Percentiles rank a stretch among this genome's conserved stretches.
These are phyloP conservation scores for Ploettnerulaceae sp. DNA, from an alignment of 2,329 filamentous ascomycete genomes.

Conservation along the genomic window DNA sequence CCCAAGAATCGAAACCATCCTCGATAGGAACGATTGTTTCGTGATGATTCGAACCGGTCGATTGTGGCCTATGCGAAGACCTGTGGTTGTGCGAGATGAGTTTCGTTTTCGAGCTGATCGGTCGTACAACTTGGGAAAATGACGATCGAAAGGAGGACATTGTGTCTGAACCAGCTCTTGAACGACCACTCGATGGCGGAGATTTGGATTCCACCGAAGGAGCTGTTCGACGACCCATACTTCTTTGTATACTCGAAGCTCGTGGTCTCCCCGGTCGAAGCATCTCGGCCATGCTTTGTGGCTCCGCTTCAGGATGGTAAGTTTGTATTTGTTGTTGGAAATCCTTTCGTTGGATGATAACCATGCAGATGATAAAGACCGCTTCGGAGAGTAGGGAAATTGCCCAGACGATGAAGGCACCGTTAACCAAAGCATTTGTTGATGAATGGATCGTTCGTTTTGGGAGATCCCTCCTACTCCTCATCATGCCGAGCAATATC, in stretches of 20 bases:
- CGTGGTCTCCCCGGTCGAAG: constrained; percentile 16
- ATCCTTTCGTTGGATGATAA: constrained; percentile 27
- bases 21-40: constrained; percentile 34
- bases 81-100: constrained; percentile 44
- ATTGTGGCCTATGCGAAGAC: constrained; percentile 39
- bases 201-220: constrained; percentile 24
- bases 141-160: constrained; percentile 46
- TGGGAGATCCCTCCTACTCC: constrained; percentile 21
- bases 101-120: constrained; percentile 52
- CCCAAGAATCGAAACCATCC: constrained; percentile 73
- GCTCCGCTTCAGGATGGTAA: constrained; percentile 22
- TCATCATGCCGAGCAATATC: constrained; percentile 26
- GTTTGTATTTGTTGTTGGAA: constrained; percentile 28
- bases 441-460: constrained; percentile 18
- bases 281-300: constrained; percentile 24
- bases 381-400: constrained; percentile 27
- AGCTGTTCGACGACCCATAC: constrained; percentile 14
- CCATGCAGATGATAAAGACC: constrained; percentile 29
- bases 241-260: constrained; percentile 15
- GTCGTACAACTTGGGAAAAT: constrained; percentile 46
- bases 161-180: constrained; percentile 43
- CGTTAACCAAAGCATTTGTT: constrained; percentile 22
- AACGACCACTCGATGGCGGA: constrained; percentile 41
- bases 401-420: constrained; percentile 31
- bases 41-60: constrained; percentile 42